Evolutionary conservation across 1,139 yeast species (phyloP), one percentile per base, ranked within the genome.

Genomic region (Sugiyamaella pinicola): DNA sequence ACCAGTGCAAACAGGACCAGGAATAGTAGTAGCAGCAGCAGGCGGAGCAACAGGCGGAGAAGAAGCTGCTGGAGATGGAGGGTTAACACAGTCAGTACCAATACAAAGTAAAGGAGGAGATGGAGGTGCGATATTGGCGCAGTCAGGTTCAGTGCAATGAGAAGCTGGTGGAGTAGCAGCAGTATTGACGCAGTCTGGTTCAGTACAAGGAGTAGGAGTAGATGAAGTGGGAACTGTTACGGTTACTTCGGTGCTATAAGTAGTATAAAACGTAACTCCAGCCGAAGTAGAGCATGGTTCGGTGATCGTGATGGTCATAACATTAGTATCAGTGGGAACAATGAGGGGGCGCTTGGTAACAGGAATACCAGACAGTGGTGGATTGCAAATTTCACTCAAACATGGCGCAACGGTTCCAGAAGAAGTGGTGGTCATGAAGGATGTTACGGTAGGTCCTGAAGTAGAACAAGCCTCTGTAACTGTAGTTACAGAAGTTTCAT

Each of bases 381-480:
- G 10, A n/a, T 26, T 7, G 31, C 31, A 26, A 3, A n/a, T 26
- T 26, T n/a, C 31, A 7, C 9, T 17, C 9, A 19, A 17, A 31
- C 51, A 47, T 12, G 51, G 51, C 17, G 39, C 51, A 39, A 33
- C 38, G 17, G 51, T 22, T 26, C 41, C 50, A 2, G 35, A 17
- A 28, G 53, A 12, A 21, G 50, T 44, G n/a, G 49, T 31, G 22
- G 53, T 49, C 12, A 33, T 19, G 22, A 26, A 46, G 12, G 39
- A 31, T 6, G 39, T 33, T 21, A 9, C 15, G 12, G 44, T 38
- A 22, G 34, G 13, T 10, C 41, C 48, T 13, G 22, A 24, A n/a
- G 48, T 44, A 15, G 48, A 24, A 33, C 53, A 49, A 22, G 53
- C 49, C 24, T 45, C 50, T 12, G 49, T 44, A 4, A 31, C 41